These are phyloP conservation scores for Stylonectria norvegica DNA, from an alignment of 2,329 filamentous ascomycete genomes.

Conservation along the genomic window DNA sequence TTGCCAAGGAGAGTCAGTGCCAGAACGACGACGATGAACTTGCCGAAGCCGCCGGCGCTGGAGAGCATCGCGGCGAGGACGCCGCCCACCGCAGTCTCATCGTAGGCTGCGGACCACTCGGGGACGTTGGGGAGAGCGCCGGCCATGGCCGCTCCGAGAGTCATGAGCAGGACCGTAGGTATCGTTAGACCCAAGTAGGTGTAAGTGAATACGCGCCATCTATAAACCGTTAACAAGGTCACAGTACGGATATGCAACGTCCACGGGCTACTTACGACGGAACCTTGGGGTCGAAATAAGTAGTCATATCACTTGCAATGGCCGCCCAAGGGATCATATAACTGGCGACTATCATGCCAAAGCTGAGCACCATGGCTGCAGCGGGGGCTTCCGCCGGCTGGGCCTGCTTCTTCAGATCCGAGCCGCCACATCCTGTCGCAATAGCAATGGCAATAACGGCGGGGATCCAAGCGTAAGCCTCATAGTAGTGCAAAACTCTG, in stretches of 20 bases:
- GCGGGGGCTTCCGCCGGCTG: slow-evolving; percentile 38
- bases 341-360: slow-evolving; percentile 58
- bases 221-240: slow-evolving; percentile 17
- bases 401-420: slow-evolving; percentile 47
- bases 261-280: slow-evolving; percentile 41
- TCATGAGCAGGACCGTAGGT: slow-evolving; percentile 58
- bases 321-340: slow-evolving; percentile 62
- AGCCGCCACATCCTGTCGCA: slow-evolving; percentile 51
- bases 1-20: slow-evolving; percentile 58
- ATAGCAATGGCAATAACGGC: slow-evolving; percentile 54
- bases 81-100: slow-evolving; percentile 52
- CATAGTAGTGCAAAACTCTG: slow-evolving; percentile 53
- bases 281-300: slow-evolving; percentile 56
- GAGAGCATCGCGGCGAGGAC: slow-evolving; percentile 58
- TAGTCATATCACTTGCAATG: slow-evolving; percentile 57
- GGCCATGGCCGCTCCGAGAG: slow-evolving; percentile 61
- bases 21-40: slow-evolving; percentile 58
- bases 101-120: slow-evolving; percentile 52
- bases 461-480: slow-evolving; percentile 56
- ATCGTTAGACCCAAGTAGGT: slow-evolving; percentile 53
- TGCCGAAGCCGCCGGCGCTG: slow-evolving; percentile 57
- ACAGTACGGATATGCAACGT: too few relatives aligned
- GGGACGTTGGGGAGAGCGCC: slow-evolving; percentile 54
- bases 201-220: slow-evolving; percentile 50
- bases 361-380: slow-evolving; percentile 49